Percentiles rank a stretch among this genome's conserved stretches.
Conservation (phyloP, 441 rosid genomes). For the Dalechampia spathulata region DNA sequence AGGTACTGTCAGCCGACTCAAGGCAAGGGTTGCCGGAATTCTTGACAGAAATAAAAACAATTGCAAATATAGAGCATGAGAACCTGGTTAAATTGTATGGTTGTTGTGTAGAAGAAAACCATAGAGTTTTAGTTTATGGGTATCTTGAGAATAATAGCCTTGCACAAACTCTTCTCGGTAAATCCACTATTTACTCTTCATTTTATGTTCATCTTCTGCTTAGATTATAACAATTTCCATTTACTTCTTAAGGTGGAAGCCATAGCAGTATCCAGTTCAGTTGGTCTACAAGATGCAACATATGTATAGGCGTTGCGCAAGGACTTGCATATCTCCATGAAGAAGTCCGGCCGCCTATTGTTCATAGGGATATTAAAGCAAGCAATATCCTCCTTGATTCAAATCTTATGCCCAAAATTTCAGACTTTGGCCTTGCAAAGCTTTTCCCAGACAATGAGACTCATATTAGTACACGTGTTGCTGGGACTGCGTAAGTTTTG, state of each 20-base stretch:
- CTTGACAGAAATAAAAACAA: slow-evolving; percentile 52
- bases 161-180: slow-evolving; percentile 59
- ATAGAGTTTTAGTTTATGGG: slow-evolving; percentile 59
- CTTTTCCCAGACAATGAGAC: slow-evolving; percentile 52
- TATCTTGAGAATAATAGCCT: slow-evolving; percentile 69
- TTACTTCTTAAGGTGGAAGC: slow-evolving; percentile 26
- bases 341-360: slow-evolving; percentile 47
- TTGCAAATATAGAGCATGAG: slow-evolving; percentile 42
- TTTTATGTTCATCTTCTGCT: slow-evolving; percentile 8
- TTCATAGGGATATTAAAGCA: slow-evolving; percentile 73
- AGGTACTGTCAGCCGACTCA: slow-evolving; percentile 53
- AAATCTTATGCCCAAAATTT: slow-evolving; percentile 48
- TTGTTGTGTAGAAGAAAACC: slow-evolving; percentile 53
- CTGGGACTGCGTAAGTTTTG: slow-evolving; percentile 57
- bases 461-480: slow-evolving; percentile 63
- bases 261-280: slow-evolving; percentile 34
- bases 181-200: not conserved
- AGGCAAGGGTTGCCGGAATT: slow-evolving; percentile 57
- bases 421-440: slow-evolving; percentile 76
- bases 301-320: slow-evolving; percentile 56
- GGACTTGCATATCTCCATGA: slow-evolving; percentile 69
- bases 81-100: slow-evolving; percentile 57
- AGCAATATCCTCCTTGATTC: slow-evolving; percentile 60
- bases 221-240: not conserved
- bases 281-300: slow-evolving; percentile 40